Evolutionary conservation across 2,329 filamentous ascomycete species (phyloP).

Genomic region (Purpureocillium lavendulum): DNA sequence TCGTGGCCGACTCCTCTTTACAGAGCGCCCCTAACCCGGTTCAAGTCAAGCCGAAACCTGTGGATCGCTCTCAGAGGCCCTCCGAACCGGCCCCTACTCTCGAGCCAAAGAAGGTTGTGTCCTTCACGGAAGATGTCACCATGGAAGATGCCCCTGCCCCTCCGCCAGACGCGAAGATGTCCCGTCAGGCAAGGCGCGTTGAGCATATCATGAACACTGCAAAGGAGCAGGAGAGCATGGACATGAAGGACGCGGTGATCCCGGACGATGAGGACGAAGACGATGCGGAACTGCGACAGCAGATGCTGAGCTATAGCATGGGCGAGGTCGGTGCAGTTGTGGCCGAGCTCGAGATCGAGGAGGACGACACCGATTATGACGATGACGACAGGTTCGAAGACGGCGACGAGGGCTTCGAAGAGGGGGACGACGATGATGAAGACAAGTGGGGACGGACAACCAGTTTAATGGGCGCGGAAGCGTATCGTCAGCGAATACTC

Average conservation of each 20-base stretch:
- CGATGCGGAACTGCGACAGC: slow-evolving; percentile 68
- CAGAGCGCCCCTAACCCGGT: not conserved
- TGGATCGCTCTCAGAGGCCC: not conserved
- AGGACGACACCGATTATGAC: slow-evolving; percentile 49
- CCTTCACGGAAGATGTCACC: slow-evolving; percentile 51
- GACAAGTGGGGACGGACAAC: slow-evolving; percentile 71
- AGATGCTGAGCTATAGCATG: slow-evolving; percentile 88
- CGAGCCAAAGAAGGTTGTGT: slow-evolving; percentile 47
- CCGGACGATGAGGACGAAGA: slow-evolving; percentile 71
- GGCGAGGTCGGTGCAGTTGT: slow-evolving; percentile 87
- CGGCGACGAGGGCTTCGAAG: slow-evolving; percentile 41
- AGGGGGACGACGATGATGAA: slow-evolving; percentile 61
- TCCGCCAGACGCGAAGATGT: slow-evolving; percentile 17
- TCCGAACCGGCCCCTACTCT: not conserved
- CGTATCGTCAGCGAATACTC: slow-evolving; percentile 75
- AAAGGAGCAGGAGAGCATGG: slow-evolving; percentile 42
- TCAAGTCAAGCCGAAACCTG: not conserved
- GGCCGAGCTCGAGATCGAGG: slow-evolving; percentile 80
- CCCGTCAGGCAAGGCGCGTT: slow-evolving; percentile 36
- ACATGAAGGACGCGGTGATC: slow-evolving; percentile 41
- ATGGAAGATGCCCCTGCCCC: slow-evolving; percentile 20
- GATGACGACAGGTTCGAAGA: slow-evolving; percentile 46
- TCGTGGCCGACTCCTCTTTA: not conserved
- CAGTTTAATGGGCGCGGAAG: slow-evolving; percentile 56
- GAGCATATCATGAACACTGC: slow-evolving; percentile 50